Conservation (phyloP, 164 flowering plant genomes). For the Umbellularia californica region DNA sequence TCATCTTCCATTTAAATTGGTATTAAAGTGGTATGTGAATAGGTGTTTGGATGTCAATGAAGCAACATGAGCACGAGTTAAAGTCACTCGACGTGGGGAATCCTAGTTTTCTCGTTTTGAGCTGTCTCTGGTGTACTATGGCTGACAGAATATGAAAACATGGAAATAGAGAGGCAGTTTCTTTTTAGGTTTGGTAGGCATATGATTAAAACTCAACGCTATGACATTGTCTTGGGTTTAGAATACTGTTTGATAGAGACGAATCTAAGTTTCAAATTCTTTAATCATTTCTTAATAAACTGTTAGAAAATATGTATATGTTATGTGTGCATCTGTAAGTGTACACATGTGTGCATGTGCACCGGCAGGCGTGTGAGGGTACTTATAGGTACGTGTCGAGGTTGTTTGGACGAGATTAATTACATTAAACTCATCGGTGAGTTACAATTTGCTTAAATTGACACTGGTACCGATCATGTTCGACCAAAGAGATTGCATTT, state of each 20-base stretch:
- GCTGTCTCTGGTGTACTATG: background rate
- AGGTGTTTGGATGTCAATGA: background rate
- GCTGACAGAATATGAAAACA: background rate
- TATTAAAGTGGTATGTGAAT: background rate
- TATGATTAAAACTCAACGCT: background rate
- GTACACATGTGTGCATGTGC: constrained; percentile 2
- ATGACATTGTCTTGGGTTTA: background rate
- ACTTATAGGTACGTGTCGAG: background rate
- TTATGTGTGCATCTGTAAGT: background rate
- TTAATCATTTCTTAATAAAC: background rate
- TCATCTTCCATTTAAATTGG: background rate
- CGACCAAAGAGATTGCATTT: too few relatives aligned
- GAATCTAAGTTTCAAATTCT: background rate
- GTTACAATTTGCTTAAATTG: too few relatives aligned
- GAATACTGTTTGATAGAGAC: background rate
- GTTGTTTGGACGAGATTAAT: too few relatives aligned
- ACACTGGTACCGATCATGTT: too few relatives aligned
- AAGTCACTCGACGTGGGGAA: background rate
- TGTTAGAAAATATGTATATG: background rate
- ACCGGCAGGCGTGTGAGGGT: background rate
- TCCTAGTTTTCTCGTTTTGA: background rate
- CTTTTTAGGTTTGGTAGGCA: background rate
- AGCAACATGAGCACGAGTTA: background rate
- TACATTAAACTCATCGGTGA: too few relatives aligned
- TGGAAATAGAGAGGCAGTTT: background rate